Base-by-base conservation (phyloP, 768 basidiomycete genomes). In the Rhodotorula taiwanensis region DNA sequence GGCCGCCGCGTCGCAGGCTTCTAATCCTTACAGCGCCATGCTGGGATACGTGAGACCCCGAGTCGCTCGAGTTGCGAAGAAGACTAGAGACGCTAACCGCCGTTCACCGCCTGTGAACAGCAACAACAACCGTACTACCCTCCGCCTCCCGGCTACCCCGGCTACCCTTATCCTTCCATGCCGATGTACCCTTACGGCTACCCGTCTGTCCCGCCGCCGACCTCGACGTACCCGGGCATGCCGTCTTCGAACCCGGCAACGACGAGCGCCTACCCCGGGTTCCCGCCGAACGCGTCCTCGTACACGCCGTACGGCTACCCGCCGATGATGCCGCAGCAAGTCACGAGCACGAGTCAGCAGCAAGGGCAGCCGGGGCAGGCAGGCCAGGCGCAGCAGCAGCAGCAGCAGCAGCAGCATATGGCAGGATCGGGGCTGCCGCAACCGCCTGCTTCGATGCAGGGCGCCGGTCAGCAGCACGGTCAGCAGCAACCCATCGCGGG, bases 401-500 rank as follows among this genome's bases (percentile, higher is more conserved):
- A 52, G 28, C 62, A 53, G 20, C 54, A 50, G 28, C 47, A 48
- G 47, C 47, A 48, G 31, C 49, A 50, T 21, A 28, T 50, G 21
- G 49, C 10, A 9, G 36, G 36, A 16, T 10, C 48, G 33, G 23
- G 8, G 7, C 23, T 34, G 20, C 20, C 21, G 10, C 50, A n/a
- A n/a, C n/a, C 20, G 13, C n/a, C n/a, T 10, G 21, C n/a, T 8
- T n/a, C 36, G 11, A 18, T 4, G 27, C 39, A 34, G 25, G 52
- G 47, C 34, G 52, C 48, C 28, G 54, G 58, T 30, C 43, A 18
- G 44, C 47, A 53, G 36, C 47, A 64, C 66, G 36, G 36, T 39
- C 58, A 65, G 56, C 36, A 58, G 56, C 49, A n/a, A n/a, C n/a
- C 57, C 28, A 63, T 66, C n/a, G 71, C 70, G n/a, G 76, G 75